Base-by-base conservation (phyloP, 2,329 filamentous ascomycete genomes). In the Alternaria rosae region DNA sequence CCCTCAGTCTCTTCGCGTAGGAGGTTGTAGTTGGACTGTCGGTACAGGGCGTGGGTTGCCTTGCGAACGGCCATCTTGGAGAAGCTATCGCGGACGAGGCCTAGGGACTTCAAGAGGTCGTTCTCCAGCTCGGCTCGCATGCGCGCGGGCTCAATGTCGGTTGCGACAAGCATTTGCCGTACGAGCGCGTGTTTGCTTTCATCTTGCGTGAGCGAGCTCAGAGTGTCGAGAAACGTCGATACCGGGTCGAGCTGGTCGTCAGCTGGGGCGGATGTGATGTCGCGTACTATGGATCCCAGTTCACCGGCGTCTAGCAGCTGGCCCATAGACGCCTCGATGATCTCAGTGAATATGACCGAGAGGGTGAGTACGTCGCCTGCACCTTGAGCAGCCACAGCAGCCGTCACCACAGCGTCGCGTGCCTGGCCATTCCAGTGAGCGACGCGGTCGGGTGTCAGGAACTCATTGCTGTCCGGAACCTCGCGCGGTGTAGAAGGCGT, bases 11-110 rank as follows among this genome's bases (percentile, higher is more conserved):
- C 95, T 81, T 99, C 95, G 45, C 95, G 90, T 20, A 99, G 84
- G 8, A 99, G 83, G 73, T 99, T 99, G 83, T 97, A 98, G 79
- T 97, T 98, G 13, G 94, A 93, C 80, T 98, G 95, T 62, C 94
- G 91, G 78, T 99, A 99, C 1, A 99, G 86, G 5, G 95, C 85
- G 71, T 97, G 97, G 8, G 95, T 99, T 51, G 94, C 92, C 74
- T 96, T 93, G 57, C 94, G 90, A 67, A 97, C 93, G 15, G 91
- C 91, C 76, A 95, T 88, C 68, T 90, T 90, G 59, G 87, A 85
- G 78, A 98, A 99, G 6, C 90, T 94, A n/a, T 91, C 88, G 52
- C 93, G 88, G 51, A 97, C 92, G 44, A 99, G 84, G 10, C 91
- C 91, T 13, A 97, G 82, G 26, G 90, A 86, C 71, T 91, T 88